Evolutionary conservation across 1,284 basidiomycete species (phyloP).

Genomic region (Coniophora puteana): DNA sequence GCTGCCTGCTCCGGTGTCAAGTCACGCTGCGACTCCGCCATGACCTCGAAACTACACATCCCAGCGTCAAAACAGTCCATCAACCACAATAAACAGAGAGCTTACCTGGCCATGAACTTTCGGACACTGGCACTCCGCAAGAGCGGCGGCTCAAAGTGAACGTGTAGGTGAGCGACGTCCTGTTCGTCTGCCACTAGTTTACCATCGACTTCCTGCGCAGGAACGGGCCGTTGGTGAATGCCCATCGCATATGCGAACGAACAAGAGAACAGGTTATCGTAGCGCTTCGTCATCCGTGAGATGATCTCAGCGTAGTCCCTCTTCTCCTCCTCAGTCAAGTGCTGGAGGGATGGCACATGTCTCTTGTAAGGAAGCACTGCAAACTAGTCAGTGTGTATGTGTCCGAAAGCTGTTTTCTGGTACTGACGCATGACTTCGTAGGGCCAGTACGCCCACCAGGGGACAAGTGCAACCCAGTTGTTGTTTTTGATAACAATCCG

Average conservation of each 20-base stretch:
- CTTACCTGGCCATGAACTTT: conserved; percentile 91
- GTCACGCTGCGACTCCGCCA: conserved; percentile 90
- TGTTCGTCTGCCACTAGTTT: conserved; percentile 35
- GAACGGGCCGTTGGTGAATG: conserved; percentile 77
- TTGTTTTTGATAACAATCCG: conserved; percentile 76
- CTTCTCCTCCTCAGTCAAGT: conserved; percentile 63
- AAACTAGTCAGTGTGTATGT: no score
- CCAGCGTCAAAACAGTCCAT: conserved; percentile 4
- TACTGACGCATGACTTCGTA: conserved; percentile 78
- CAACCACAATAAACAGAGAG: background rate
- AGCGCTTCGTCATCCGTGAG: conserved; percentile 66
- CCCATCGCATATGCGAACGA: conserved; percentile 99
- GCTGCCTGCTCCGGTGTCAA: conserved; percentile 91
- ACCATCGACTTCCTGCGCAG: conserved; percentile 26
- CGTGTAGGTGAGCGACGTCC: conserved; percentile 77
- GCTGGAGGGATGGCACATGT: conserved; percentile 68
- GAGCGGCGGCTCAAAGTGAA: conserved; percentile 89
- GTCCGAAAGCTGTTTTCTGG: conserved; percentile 2
- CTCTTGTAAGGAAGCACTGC: conserved; percentile 78
- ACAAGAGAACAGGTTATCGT: conserved; percentile 83
- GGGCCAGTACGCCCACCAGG: conserved; percentile 97
- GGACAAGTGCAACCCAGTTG: conserved; percentile 86
- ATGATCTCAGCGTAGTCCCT: conserved; percentile 62
- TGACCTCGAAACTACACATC: conserved; percentile 87
- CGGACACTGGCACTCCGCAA: conserved; percentile 79